Evolutionary conservation across 495 filamentous ascomycete species (phyloP).

Genomic region (Aspergillus taichungensis): DNA sequence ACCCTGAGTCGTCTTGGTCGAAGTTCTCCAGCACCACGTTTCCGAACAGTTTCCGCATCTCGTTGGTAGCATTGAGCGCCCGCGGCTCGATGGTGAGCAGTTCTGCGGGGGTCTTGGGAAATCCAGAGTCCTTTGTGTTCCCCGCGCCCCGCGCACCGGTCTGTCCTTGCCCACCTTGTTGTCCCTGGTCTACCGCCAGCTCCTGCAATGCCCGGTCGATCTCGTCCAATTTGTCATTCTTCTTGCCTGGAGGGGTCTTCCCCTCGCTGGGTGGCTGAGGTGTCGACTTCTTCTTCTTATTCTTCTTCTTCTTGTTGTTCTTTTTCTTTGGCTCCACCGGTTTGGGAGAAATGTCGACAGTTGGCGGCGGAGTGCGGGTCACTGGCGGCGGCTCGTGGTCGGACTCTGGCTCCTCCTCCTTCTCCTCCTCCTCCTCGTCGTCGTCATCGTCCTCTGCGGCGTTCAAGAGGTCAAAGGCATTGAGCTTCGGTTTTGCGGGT

Average conservation of each 20-base stretch:
- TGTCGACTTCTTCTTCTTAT: slow-evolving; percentile 36
- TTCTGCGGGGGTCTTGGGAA: slow-evolving; percentile 34
- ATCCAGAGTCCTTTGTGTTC: slow-evolving; percentile 35
- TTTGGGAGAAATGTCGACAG: slow-evolving; percentile 12
- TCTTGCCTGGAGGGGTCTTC: slow-evolving; percentile 7
- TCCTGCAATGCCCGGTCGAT: slow-evolving; percentile 72
- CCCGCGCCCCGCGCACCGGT: slow-evolving; percentile 14
- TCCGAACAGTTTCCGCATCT: slow-evolving; percentile 92
- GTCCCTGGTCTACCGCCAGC: slow-evolving; percentile 35
- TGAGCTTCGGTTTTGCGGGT: slow-evolving; percentile 33
- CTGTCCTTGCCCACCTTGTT: slow-evolving; percentile 5
- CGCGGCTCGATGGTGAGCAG: slow-evolving; percentile 68
- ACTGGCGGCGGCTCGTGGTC: slow-evolving; percentile 24
- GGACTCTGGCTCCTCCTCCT: slow-evolving; percentile 28
- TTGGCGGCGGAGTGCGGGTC: background rate
- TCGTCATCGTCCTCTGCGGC: slow-evolving; percentile 56
- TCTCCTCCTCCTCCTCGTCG: slow-evolving; percentile 42
- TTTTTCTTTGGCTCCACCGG: slow-evolving; percentile 18
- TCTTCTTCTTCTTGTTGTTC: slow-evolving; percentile 43
- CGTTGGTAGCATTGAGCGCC: slow-evolving; percentile 77
- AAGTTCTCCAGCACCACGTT: slow-evolving; percentile 62
- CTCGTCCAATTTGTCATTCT: slow-evolving; percentile 54
- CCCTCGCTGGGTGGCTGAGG: slow-evolving; percentile 11
- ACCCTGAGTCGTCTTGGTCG: slow-evolving; percentile 42
- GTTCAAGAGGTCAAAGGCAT: slow-evolving; percentile 45